Evolutionary conservation across 768 basidiomycete species (phyloP).

Genomic region (Tephrocybe sp.): DNA sequence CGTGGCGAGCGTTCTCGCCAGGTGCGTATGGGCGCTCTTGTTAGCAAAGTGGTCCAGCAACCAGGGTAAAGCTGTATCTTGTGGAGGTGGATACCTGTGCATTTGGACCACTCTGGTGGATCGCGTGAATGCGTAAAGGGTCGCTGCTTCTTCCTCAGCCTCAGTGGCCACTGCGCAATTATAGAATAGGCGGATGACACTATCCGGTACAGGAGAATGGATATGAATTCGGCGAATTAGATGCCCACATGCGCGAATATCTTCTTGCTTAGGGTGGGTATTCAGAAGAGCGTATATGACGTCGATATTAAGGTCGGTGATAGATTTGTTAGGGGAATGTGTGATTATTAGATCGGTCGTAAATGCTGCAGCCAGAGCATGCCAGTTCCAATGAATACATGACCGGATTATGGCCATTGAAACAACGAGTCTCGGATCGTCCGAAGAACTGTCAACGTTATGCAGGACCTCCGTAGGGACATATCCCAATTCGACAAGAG

Average conservation of each 20-base stretch:
- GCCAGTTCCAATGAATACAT: conserved; percentile 56
- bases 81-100: conserved; percentile 51
- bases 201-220: conserved; percentile 37
- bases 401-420: conserved; percentile 47
- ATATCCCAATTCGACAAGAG: conserved; percentile 40
- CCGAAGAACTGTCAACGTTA: conserved; percentile 30
- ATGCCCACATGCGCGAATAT: conserved; percentile 37
- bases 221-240: conserved; percentile 40
- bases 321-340: conserved; percentile 16
- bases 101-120: conserved; percentile 24
- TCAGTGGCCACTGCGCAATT: conserved; percentile 29
- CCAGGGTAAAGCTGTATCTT: conserved; percentile 44
- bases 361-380: conserved; percentile 37
- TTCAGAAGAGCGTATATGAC: conserved; percentile 42
- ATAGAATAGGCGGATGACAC: conserved; percentile 48
- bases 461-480: conserved; percentile 48
- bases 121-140: conserved; percentile 47
- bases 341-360: conserved; percentile 29
- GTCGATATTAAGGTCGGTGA: conserved; percentile 39
- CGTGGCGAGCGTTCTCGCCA: conserved; percentile 46
- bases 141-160: conserved; percentile 33
- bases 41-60: conserved; percentile 45
- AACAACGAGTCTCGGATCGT: conserved; percentile 47
- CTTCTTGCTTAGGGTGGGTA: conserved; percentile 25
- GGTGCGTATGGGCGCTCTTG: conserved; percentile 37